These are phyloP conservation scores for Claviceps sorghi DNA, from an alignment of 2,329 filamentous ascomycete species.

Conservation along the genomic window DNA sequence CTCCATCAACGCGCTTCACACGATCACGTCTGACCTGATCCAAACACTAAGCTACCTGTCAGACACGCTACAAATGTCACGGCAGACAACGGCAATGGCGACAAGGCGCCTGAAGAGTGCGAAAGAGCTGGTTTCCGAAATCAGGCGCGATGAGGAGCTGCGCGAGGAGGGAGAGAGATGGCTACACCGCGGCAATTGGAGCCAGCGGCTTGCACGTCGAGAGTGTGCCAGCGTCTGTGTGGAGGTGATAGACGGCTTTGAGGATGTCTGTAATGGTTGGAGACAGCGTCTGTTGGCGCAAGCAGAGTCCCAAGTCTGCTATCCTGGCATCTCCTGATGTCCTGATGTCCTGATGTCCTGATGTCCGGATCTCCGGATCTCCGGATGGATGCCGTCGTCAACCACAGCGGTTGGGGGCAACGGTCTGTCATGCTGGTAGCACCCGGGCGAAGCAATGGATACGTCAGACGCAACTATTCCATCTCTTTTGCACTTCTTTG, in stretches of 20 bases:
- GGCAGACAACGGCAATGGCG: slow-evolving; percentile 73
- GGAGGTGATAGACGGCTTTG: slow-evolving; percentile 83
- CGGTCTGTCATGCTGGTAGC: not conserved
- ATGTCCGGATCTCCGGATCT: too few relatives aligned
- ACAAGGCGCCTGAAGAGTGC: slow-evolving; percentile 66
- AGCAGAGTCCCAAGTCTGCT: slow-evolving; percentile 33
- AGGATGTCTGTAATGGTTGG: slow-evolving; percentile 77
- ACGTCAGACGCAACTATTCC: not conserved
- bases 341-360: too few relatives aligned
- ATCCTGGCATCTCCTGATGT: not conserved
- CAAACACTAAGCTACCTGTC: slow-evolving; percentile 73
- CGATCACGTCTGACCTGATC: slow-evolving; percentile 57
- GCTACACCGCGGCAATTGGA: slow-evolving; percentile 73
- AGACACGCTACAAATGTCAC: slow-evolving; percentile 86
- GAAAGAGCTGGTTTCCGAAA: slow-evolving; percentile 72
- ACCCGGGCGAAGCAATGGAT: not conserved
- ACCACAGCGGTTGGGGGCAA: not conserved
- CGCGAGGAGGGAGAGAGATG: slow-evolving; percentile 71
- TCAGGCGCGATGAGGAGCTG: slow-evolving; percentile 68
- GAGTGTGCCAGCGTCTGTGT: slow-evolving; percentile 75
- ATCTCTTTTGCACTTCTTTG: not conserved
- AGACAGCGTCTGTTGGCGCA: slow-evolving; percentile 58
- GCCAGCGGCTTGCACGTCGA: slow-evolving; percentile 56
- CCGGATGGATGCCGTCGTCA: too few relatives aligned
- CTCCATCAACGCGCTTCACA: slow-evolving; percentile 54